A percentile compares a stretch with the other conserved stretches of the same genome.
Conservation (phyloP, 495 filamentous ascomycete species). For the Pseudoneurospora amorphoporcata region DNA sequence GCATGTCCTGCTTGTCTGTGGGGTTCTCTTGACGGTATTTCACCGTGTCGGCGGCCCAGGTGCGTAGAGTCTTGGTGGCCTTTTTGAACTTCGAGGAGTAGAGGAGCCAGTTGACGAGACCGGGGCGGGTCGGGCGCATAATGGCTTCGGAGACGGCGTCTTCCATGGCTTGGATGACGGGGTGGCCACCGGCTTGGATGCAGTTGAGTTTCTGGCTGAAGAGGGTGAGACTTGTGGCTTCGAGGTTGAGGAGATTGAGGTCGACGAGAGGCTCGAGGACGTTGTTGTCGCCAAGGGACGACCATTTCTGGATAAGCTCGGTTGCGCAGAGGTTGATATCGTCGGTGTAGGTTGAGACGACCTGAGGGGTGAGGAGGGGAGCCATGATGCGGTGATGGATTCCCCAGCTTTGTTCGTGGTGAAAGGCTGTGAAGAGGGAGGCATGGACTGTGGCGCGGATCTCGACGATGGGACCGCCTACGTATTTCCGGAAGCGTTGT, state of each 20-base stretch:
- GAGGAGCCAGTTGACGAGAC: constrained; percentile 44
- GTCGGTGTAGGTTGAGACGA: constrained; percentile 50
- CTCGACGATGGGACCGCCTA: constrained; percentile 44
- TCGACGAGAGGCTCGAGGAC: constrained; percentile 49
- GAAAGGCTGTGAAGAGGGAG: constrained; percentile 59
- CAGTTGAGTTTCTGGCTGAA: constrained; percentile 62
- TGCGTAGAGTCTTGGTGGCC: constrained; percentile 42
- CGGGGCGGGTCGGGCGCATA: constrained; percentile 42
- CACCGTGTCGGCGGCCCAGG: constrained; percentile 47
- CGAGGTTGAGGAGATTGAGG: constrained; percentile 61
- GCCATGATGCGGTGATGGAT: constrained; percentile 61
- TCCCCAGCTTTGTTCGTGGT: constrained; percentile 55
- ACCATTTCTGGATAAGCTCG: constrained; percentile 64
- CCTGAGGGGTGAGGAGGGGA: constrained; percentile 53
- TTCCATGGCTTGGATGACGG: constrained; percentile 56
- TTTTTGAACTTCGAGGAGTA: constrained; percentile 43
- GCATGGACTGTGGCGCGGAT: constrained; percentile 50
- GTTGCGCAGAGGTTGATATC: constrained; percentile 56
- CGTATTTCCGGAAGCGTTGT: constrained; percentile 53
- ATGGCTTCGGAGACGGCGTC: constrained; percentile 51
- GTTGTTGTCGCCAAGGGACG: constrained; percentile 38
- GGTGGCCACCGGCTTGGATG: constrained; percentile 50
- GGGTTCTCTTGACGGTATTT: constrained; percentile 46
- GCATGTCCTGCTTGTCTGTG: constrained; percentile 53
- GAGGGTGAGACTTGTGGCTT: constrained; percentile 50